Percentiles rank a stretch among this genome's conserved stretches.
phyloP scores from a whole-genome alignment of 2,329 filamentous ascomycete species.

The Arachnomyces sp. region DNA sequence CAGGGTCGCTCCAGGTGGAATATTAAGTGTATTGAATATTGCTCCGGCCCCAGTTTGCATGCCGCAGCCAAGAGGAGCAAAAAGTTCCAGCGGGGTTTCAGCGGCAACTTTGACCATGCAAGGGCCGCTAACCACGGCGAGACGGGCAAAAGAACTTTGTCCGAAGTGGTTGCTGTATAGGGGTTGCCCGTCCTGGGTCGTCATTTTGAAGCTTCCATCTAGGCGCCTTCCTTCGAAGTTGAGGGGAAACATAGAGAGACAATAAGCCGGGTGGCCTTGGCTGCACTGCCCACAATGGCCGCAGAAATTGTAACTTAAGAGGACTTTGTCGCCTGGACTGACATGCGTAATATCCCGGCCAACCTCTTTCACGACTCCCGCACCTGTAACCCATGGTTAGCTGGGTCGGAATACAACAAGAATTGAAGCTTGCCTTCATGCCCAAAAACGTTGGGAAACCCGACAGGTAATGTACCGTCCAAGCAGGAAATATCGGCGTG shows the following conservation, averaged over 20 bases:
- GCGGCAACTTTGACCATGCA: constrained; percentile 20
- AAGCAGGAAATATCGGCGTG: constrained; percentile 28
- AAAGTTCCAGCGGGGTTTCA: constrained; percentile 15
- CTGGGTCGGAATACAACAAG: background rate
- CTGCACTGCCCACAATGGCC: constrained; percentile 12
- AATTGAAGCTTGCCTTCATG: constrained; percentile 14
- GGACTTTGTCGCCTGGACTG: constrained; percentile 39
- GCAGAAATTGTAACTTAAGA: constrained; percentile 18
- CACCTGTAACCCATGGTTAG: constrained; percentile 24
- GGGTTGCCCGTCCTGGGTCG: constrained; percentile 3
- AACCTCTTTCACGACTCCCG: constrained; percentile 42
- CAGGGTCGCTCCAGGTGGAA: constrained; percentile 14
- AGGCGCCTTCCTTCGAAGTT: constrained; percentile 16
- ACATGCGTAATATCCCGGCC: constrained; percentile 37
- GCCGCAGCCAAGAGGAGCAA: constrained; percentile 26
- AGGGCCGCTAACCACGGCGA: constrained; percentile 21
- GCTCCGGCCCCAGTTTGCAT: constrained; percentile 24
- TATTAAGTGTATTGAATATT: constrained; percentile 18
- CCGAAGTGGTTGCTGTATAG: constrained; percentile 29
- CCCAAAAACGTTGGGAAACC: constrained; percentile 13
- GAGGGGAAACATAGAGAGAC: constrained; percentile 5
- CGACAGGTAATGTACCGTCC: constrained; percentile 11
- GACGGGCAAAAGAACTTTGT: constrained; percentile 28
- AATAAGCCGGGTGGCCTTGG: constrained; percentile 15
- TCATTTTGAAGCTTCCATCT: constrained; percentile 8